Conservation (phyloP, 73 alveolate genomes). For the Tetrahymena thermophila region DNA sequence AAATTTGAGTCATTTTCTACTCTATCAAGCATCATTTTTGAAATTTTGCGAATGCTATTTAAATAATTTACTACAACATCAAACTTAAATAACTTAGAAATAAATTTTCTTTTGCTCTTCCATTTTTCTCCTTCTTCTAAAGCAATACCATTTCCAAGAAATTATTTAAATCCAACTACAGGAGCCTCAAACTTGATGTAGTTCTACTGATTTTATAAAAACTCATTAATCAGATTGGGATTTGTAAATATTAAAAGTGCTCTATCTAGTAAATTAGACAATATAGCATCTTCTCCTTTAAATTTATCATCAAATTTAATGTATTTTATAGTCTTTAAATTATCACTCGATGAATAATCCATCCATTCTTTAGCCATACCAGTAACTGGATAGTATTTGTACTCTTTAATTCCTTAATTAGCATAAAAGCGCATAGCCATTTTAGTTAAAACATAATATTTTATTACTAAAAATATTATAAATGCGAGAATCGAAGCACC, state of each 20-base stretch:
- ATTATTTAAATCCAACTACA: background rate
- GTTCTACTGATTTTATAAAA: background rate
- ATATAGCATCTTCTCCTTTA: background rate
- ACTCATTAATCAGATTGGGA: background rate
- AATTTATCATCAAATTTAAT: background rate
- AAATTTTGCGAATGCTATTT: background rate
- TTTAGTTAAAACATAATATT: too few relatives aligned
- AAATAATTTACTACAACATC: background rate
- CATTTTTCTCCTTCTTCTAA: background rate
- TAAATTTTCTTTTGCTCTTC: background rate
- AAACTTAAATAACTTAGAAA: background rate
- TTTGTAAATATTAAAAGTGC: background rate
- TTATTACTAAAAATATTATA: too few relatives aligned
- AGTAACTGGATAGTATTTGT: background rate
- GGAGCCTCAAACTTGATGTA: background rate
- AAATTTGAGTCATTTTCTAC: background rate
- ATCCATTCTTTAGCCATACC: background rate
- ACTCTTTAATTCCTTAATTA: background rate
- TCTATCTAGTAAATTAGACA: background rate
- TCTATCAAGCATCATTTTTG: background rate
- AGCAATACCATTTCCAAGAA: background rate
- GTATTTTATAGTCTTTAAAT: background rate
- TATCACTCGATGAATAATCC: background rate
- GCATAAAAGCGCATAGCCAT: too few relatives aligned
- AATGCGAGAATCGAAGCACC: too few relatives aligned